A percentile compares a stretch with the other conserved stretches of the same genome.
Conservation (phyloP, 192 early-diverging fungal genomes). For the Coemansia sp. region DNA sequence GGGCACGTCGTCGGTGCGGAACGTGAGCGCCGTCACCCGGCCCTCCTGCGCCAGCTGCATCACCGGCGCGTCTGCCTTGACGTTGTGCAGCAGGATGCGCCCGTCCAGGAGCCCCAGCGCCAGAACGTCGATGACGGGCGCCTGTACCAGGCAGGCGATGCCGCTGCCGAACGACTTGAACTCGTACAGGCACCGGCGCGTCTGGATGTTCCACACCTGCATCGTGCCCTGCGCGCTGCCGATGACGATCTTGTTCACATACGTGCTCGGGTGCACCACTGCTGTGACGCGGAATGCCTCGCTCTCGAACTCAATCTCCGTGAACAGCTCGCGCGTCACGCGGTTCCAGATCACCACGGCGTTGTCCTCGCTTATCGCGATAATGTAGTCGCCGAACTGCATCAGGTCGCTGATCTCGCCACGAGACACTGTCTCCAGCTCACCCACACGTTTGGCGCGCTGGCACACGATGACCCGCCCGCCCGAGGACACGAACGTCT, state of each 20-base stretch:
- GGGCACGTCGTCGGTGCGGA: slow-evolving; percentile 83
- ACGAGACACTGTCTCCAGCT: slow-evolving; percentile 22
- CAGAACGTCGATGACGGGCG: slow-evolving; percentile 91
- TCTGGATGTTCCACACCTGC: slow-evolving; percentile 93
- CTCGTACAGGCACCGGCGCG: slow-evolving; percentile 75
- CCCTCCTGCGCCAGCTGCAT: slow-evolving; percentile 82
- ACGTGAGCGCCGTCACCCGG: slow-evolving; percentile 86
- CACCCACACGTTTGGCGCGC: slow-evolving; percentile 51
- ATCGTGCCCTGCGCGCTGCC: slow-evolving; percentile 82
- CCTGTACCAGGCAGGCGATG: slow-evolving; percentile 77
- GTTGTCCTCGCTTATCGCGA: slow-evolving; percentile 82
- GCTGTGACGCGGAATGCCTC: slow-evolving; percentile 68
- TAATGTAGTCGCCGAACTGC: slow-evolving; percentile 74
- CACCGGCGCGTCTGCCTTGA: slow-evolving; percentile 75
- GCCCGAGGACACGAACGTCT: slow-evolving; percentile 75
- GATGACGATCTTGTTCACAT: slow-evolving; percentile 95
- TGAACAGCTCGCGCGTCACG: slow-evolving; percentile 67
- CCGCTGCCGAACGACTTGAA: slow-evolving; percentile 74
- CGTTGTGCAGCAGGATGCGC: slow-evolving; percentile 80
- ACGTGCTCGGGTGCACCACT: slow-evolving; percentile 92
- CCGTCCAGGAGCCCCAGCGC: slow-evolving; percentile 92
- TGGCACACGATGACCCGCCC: slow-evolving; percentile 62
- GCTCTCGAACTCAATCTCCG: slow-evolving; percentile 70
- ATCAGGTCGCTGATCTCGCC: slow-evolving; percentile 61
- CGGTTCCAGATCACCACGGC: slow-evolving; percentile 75